phyloP scores from a whole-genome alignment of 164 flowering plant species.

The Aristolochia contorta region DNA sequence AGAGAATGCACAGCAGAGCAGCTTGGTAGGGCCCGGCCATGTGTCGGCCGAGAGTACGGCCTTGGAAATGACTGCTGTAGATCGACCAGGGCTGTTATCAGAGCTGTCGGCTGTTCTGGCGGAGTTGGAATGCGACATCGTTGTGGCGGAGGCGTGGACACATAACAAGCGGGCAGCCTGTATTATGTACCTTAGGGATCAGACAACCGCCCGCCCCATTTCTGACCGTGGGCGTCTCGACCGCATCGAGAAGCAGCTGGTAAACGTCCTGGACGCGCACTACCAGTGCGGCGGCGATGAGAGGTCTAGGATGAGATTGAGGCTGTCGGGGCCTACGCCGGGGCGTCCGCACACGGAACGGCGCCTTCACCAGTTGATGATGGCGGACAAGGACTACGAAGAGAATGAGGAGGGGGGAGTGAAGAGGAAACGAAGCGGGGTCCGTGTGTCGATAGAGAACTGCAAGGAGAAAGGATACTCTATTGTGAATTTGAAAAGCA shows the following conservation, averaged over 20 bases:
- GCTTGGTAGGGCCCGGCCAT: conserved; percentile 22
- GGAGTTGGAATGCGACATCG: conserved; percentile 50
- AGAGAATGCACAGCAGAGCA: conserved; percentile 6
- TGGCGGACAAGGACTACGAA: conserved; percentile 58
- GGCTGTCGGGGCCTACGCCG: conserved; percentile 29
- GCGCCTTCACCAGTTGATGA: conserved; percentile 90
- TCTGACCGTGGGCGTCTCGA: conserved; percentile 31
- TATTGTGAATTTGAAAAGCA: conserved; percentile 52
- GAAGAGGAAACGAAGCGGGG: conserved; percentile 2
- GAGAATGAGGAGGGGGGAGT: conserved; percentile 5
- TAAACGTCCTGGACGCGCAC: conserved; percentile 57
- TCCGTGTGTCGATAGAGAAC: conserved; percentile 43
- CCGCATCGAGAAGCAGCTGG: conserved; percentile 50
- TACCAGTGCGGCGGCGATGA: conserved; percentile 10
- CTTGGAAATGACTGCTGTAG: conserved; percentile 60
- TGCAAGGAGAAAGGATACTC: conserved; percentile 70
- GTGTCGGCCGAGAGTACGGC: conserved; percentile 37
- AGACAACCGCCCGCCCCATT: conserved; percentile 27
- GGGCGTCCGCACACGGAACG: conserved; percentile 65
- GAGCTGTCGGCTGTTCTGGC: conserved; percentile 69
- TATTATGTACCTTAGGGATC: conserved; percentile 58
- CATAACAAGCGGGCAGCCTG: conserved; percentile 59
- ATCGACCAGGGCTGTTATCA: conserved; percentile 64
- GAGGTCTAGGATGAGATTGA: conserved; percentile 36
- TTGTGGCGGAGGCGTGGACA: conserved; percentile 77